Percentiles rank a stretch among this genome's conserved stretches.
Conservation (phyloP, 768 basidiomycete genomes). For the Suillus cothurnatus region DNA sequence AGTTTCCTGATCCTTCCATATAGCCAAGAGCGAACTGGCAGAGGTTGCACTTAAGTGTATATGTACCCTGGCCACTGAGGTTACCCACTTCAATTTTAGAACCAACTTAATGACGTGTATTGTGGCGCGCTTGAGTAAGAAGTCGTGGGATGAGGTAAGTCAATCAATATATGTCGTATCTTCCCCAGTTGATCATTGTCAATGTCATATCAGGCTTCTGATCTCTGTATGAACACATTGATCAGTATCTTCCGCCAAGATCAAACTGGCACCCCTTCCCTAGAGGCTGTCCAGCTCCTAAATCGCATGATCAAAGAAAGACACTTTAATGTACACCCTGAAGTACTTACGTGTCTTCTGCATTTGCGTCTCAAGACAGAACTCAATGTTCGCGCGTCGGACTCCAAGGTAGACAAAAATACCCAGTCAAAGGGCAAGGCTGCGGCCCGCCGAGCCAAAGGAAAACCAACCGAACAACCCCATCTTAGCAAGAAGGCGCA, state of each 20-base stretch:
- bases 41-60: constrained; percentile 80
- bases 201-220: constrained; percentile 61
- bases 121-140: constrained; percentile 79
- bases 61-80: constrained; percentile 80
- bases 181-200: constrained; percentile 15
- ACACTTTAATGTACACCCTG: constrained; percentile 86
- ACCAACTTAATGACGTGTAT: constrained; percentile 89
- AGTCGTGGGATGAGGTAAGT: constrained; percentile 86
- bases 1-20: constrained; percentile 16
- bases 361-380: constrained; percentile 88
- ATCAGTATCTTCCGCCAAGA: constrained; percentile 84
- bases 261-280: constrained; percentile 75
- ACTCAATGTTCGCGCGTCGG: constrained; percentile 76
- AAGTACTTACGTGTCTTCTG: constrained; percentile 82
- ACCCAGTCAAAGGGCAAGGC: constrained; percentile 46
- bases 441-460: constrained; percentile 49
- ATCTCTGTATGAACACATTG: constrained; percentile 81
- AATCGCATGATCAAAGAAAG: constrained; percentile 97
- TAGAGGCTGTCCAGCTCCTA: constrained; percentile 86
- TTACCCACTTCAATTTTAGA: constrained; percentile 96
- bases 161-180: constrained; percentile 13
- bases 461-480: constrained; percentile 59
- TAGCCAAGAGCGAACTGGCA: constrained; percentile 67
- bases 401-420: constrained; percentile 64
- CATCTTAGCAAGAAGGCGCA: constrained; percentile 92